A percentile compares a stretch with the other conserved stretches of the same genome.
These are phyloP conservation scores for Trichosporon coremiiforme DNA, from an alignment of 1,284 basidiomycete genomes.

Conservation along the genomic window DNA sequence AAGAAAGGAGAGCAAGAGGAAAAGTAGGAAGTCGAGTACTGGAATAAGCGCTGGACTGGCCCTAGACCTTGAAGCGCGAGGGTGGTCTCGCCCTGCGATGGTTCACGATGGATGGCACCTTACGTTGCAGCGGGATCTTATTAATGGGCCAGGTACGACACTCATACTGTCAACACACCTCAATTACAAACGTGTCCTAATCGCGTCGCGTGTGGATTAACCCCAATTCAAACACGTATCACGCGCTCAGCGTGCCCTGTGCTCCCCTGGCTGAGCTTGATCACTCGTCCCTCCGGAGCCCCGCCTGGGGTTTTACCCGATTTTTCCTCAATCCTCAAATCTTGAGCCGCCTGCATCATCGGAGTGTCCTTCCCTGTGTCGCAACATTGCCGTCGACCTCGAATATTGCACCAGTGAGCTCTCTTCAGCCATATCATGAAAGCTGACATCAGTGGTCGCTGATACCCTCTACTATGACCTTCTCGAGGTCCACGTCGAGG, in stretches of 20 bases:
- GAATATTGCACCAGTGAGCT: neutral
- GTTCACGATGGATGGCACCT: constrained; percentile 11
- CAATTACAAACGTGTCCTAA: constrained; percentile 20
- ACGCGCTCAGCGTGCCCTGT: neutral
- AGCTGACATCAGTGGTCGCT: constrained; percentile 44
- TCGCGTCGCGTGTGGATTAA: neutral
- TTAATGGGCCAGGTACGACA: neutral
- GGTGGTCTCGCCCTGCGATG: neutral
- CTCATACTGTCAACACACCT: neutral
- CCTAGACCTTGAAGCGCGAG: neutral
- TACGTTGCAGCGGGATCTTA: constrained; percentile 11
- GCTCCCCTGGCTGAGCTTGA: neutral
- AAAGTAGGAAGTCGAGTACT: constrained; percentile 6
- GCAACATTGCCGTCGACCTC: neutral
- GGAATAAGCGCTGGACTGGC: neutral
- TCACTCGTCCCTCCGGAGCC: neutral
- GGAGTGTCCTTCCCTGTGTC: neutral
- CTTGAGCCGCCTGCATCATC: constrained; percentile 5
- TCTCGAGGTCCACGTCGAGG: constrained; percentile 68
- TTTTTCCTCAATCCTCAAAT: constrained; percentile 12
- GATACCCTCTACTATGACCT: constrained; percentile 67
- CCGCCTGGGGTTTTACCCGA: constrained; percentile 6
- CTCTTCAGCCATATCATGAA: neutral
- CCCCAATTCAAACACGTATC: neutral
- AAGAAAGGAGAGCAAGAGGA: neutral